A percentile compares a stretch with the other conserved stretches of the same genome.
phyloP scores from a whole-genome alignment of 441 rosid genomes.

The Biscutella laevigata region DNA sequence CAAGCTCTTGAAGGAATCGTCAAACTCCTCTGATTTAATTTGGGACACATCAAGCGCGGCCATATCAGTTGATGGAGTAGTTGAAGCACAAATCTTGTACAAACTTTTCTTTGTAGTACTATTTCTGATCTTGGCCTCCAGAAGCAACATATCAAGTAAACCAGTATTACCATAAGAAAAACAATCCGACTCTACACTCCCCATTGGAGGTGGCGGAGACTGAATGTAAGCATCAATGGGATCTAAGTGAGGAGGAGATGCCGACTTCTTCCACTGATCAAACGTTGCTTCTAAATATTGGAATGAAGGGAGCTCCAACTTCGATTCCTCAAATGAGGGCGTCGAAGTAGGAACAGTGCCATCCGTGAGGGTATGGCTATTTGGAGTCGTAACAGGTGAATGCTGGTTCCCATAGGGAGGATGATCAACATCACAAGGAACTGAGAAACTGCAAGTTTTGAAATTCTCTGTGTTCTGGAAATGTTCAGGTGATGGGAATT shows the following conservation, averaged over 20 bases:
- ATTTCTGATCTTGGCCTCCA: constrained; percentile 59
- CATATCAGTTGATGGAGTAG: constrained; percentile 21
- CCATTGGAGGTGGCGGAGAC: constrained; percentile 52
- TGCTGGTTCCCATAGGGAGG: constrained; percentile 33
- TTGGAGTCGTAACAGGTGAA: constrained; percentile 47
- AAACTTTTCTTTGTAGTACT: constrained; percentile 45
- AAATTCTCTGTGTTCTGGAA: constrained; percentile 41
- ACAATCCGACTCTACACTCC: constrained; percentile 35
- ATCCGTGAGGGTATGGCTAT: constrained; percentile 67
- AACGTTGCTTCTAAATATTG: constrained; percentile 63
- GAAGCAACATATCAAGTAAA: constrained; percentile 81
- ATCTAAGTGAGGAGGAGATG: constrained; percentile 39
- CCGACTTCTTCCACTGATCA: constrained; percentile 53
- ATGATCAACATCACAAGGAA: constrained; percentile 47
- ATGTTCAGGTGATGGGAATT: constrained; percentile 41
- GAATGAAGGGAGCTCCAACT: constrained; percentile 99
- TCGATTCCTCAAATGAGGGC: constrained; percentile 57
- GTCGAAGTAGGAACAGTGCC: constrained; percentile 78
- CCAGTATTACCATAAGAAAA: constrained; percentile 65
- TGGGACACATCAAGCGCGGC: constrained; percentile 11
- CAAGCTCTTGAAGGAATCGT: constrained; percentile 54
- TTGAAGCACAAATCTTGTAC: constrained; percentile 55
- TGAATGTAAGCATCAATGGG: constrained; percentile 56
- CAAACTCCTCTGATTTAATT: constrained; percentile 57
- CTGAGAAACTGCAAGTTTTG: constrained; percentile 35